phyloP scores from a whole-genome alignment of 208 protist species.

The Sergeia podlipaevii region DNA sequence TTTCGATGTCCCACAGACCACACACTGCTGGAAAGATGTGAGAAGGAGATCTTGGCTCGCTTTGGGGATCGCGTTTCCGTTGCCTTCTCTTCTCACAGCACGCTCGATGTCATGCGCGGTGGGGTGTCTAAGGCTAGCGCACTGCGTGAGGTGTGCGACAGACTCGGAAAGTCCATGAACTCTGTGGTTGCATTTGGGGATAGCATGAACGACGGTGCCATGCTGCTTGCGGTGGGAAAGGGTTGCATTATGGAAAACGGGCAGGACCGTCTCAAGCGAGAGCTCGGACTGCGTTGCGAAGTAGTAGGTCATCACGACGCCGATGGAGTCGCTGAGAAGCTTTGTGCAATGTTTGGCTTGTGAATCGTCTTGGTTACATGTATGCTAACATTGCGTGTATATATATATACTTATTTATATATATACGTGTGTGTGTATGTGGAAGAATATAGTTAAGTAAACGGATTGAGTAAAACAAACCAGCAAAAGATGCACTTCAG shows the following conservation, averaged over 20 bases:
- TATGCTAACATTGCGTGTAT: too few relatives aligned
- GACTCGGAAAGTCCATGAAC: conserved; percentile 16
- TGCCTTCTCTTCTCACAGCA: conserved; percentile 48
- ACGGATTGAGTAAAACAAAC: too few relatives aligned
- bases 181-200: conserved; percentile 48
- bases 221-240: conserved; percentile 33
- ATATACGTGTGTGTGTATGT: too few relatives aligned
- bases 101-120: conserved; percentile 54
- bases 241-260: conserved; percentile 55
- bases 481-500: too few relatives aligned
- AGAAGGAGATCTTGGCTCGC: conserved; percentile 28
- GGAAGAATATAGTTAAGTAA: too few relatives aligned
- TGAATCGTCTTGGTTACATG: too few relatives aligned
- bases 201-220: conserved; percentile 63
- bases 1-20: conserved; percentile 46
- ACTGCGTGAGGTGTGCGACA: conserved; percentile 31
- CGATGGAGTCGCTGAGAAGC: conserved; percentile 43
- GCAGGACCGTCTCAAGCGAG: conserved; percentile 33
- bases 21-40: conserved; percentile 28
- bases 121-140: conserved; percentile 55
- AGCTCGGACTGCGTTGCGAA: conserved; percentile 28
- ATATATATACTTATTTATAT: too few relatives aligned
- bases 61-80: conserved; percentile 42
- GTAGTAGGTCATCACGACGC: conserved; percentile 31
- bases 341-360: conserved; percentile 29